Percentiles rank a stretch among this genome's conserved stretches.
Conservation (phyloP, 1,139 yeast genomes). For the Protomyces gravidus region DNA sequence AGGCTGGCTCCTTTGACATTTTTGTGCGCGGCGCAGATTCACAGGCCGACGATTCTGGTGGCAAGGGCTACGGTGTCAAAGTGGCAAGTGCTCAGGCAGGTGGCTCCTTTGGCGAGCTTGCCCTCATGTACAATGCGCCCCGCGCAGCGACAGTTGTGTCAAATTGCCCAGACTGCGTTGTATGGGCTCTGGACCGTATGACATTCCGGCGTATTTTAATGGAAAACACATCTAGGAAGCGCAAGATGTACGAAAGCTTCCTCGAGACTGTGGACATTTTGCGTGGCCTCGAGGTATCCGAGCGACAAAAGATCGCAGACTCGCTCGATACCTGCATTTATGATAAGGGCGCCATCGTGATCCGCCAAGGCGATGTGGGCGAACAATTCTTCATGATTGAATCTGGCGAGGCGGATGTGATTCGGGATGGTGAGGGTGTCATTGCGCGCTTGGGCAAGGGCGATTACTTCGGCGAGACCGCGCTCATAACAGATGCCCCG, state of each 20-base stretch:
- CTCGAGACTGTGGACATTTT: constrained; percentile 82
- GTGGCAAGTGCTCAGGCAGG: constrained; percentile 79
- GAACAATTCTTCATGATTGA: constrained; percentile 88
- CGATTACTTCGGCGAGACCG: constrained; percentile 94
- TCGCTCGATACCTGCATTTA: constrained; percentile 78
- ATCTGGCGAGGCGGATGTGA: constrained; percentile 75
- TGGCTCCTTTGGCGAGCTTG: constrained; percentile 91
- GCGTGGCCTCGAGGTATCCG: constrained; percentile 65
- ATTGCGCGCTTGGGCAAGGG: constrained; percentile 67
- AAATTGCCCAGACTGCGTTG: constrained; percentile 49
- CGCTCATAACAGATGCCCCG: constrained; percentile 83
- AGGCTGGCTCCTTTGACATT: constrained; percentile 77
- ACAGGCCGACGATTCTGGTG: constrained; percentile 13
- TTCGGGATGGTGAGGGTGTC: constrained; percentile 56
- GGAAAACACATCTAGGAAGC: constrained; percentile 84
- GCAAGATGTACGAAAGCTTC: constrained; percentile 85
- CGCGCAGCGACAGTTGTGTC: constrained; percentile 90
- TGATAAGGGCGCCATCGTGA: constrained; percentile 67
- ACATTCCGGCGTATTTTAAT: constrained; percentile 87
- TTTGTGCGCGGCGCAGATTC: constrained; percentile 49
- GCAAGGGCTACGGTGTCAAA: constrained; percentile 47
- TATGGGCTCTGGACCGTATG: constrained; percentile 91
- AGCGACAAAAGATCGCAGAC: constrained; percentile 88
- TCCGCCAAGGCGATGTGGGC: constrained; percentile 84
- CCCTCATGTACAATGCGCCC: constrained; percentile 95